phyloP scores from a whole-genome alignment of 1,139 yeast genomes.

The Blastobotrys aristatus region DNA sequence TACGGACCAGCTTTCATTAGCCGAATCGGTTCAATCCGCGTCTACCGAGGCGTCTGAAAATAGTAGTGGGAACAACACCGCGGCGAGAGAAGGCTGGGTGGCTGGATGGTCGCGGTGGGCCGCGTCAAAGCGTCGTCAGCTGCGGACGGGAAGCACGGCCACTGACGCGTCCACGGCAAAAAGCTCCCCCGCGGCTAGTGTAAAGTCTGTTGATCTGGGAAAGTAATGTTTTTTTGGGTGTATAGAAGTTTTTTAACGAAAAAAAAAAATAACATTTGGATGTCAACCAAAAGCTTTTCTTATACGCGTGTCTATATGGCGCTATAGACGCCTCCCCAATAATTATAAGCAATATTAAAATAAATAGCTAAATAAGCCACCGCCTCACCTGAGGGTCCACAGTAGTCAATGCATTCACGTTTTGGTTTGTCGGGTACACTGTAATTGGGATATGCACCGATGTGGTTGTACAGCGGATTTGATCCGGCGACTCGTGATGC shows the following conservation, averaged over 20 bases:
- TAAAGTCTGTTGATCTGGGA: conserved; percentile 11
- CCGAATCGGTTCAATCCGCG: conserved; percentile 14
- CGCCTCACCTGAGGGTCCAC: too few species aligned
- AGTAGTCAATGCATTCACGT: conserved; percentile 29
- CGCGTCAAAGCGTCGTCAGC: conserved; percentile 21
- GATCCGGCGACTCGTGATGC: conserved; percentile 15
- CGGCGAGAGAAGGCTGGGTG: conserved; percentile 20
- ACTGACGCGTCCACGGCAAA: neutral
- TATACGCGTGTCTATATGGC: too few species aligned
- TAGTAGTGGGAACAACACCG: neutral
- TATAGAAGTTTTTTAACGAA: too few species aligned
- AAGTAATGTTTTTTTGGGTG: too few species aligned
- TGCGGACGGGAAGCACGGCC: conserved; percentile 11
- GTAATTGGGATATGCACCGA: conserved; percentile 30
- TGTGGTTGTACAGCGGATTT: conserved; percentile 29
- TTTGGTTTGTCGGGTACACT: conserved; percentile 32
- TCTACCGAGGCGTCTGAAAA: conserved; percentile 2
- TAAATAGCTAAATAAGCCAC: too few species aligned
- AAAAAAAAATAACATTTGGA: too few species aligned
- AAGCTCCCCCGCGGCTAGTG: conserved; percentile 7
- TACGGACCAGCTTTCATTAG: conserved; percentile 15
- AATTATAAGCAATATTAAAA: too few species aligned
- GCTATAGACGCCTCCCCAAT: too few species aligned
- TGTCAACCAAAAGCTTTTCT: too few species aligned
- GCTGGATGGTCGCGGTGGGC: conserved; percentile 31